Base-by-base conservation (phyloP, 768 basidiomycete species). In the Lactarius deliciosus region DNA sequence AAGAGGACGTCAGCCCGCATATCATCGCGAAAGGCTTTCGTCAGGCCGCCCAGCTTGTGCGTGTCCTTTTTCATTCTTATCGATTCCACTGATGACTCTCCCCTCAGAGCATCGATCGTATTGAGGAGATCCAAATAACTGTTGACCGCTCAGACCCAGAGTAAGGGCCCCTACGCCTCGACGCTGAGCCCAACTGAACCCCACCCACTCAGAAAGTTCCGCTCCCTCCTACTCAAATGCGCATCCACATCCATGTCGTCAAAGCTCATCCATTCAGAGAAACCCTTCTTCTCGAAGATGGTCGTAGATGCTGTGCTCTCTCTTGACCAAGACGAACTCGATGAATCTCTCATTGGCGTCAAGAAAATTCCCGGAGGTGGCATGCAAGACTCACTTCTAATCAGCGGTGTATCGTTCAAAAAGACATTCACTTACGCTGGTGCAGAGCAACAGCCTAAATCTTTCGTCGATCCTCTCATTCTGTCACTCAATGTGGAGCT, bases 181-280 rank as follows among this genome's bases (percentile, higher is more conserved):
- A 5, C 16, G 25, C 41, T 28, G 36, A 64, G 63, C 18, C 10
- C n/a, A 38, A 22, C 55, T 40, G 18, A n/a, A 38, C 41, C 15
- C 54, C 18, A 55, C 15, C 50, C n/a, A 25, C 25, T 20, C 75
- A 98, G 96, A 70, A 86, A 86, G 72, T 97, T 98, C 85, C 94
- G 89, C 57, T 92, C 95, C 68, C 87, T 98, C 28, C 85, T 98
- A 40, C 83, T 97, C 72, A 96, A 97, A 81, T 97, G 95, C 77
- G 97, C 97, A 32, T 90, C 95, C 32, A 99, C 97, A 3, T 96
- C 97, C n/a, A 98, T 98, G 96, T 98, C 97, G 18, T 98, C 96
- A 68, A 99, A 98, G 78, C 86, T 98, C 68, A 98, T 99, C 72
- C 96, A 98, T 76, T 94, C 94, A 16, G 94, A 98, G 79, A 98